Base-by-base conservation (phyloP, 306 rosid species). In the Chamaecrista fasciculata region DNA sequence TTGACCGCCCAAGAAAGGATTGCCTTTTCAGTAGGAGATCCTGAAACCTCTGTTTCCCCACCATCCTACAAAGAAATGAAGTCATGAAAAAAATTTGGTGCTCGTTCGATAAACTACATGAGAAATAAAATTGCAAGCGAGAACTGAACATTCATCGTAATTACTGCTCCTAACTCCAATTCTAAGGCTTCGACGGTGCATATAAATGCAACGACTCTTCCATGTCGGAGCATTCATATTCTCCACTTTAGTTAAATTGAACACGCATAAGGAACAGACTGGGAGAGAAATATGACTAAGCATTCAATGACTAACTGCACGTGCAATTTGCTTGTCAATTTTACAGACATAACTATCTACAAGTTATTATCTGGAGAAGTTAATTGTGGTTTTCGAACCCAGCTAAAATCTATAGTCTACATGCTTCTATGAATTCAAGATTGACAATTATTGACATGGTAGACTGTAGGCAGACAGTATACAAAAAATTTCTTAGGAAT, bases 1-100 rank as follows among this genome's bases (percentile, higher is more conserved):
- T 84, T 84, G 79, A 91, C 72, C 24, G 91, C 96, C 99, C 99
- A 94, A 39, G 75, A 88, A 79, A 94, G 90, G 66, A 94, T 86
- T 50, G 99, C 99, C 82, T 94, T 94, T 83, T 94, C 99, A 20
- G 99, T 94, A 19, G 99, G 99, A 73, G 99, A 94, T 48, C 99
- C 99, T 40, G 97, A 48, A 31, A 84, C 72, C 91, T 94, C 99
- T 47, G 62, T 50, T 36, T 70, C 84, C 79, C 73, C 87, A 15
- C 92, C 90, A 64, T 80, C 89, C 99, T 94, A 81, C 62, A 53
- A 78, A 72, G 24, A 76, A 79, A 70, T 72, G 24, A 74, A 66
- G 64, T 69, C 52, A 59, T 40, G 67, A 44, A 73, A 20, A 33
- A 12, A 58, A 58, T 65, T 73, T 49, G 57, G 55, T 40, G 72